A percentile compares a stretch with the other conserved stretches of the same genome.
Conservation (phyloP, 495 filamentous ascomycete genomes). For the Penicillium crystallinum region DNA sequence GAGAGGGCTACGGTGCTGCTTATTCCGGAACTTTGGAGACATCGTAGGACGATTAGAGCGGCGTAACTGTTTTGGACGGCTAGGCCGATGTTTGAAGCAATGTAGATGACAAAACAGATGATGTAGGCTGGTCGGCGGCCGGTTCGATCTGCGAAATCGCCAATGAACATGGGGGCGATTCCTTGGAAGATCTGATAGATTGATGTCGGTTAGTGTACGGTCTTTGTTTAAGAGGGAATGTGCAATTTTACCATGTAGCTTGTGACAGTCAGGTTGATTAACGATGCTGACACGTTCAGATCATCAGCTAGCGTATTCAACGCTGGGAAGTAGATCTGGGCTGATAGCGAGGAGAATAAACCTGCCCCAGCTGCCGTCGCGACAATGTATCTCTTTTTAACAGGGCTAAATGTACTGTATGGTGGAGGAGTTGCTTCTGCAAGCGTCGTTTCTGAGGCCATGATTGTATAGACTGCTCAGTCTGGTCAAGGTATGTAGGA, state of each 20-base stretch:
- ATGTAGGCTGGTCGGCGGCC: constrained; percentile 37
- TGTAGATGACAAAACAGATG: constrained; percentile 6
- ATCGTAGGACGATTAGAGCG: constrained; percentile 1
- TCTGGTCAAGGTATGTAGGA: too few species aligned
- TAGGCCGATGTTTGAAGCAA: background rate
- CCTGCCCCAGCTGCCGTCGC: too few species aligned
- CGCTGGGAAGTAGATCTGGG: constrained; percentile 17
- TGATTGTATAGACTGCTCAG: too few species aligned
- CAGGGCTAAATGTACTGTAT: too few species aligned
- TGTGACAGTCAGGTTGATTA: constrained; percentile 36
- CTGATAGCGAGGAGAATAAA: too few species aligned
- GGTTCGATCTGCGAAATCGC: constrained; percentile 30
- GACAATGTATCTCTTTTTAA: too few species aligned
- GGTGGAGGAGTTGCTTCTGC: too few species aligned
- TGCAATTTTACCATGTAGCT: constrained; percentile 21
- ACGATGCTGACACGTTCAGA: constrained; percentile 19
- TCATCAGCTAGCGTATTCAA: constrained; percentile 20
- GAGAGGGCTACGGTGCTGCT: constrained; percentile 17
- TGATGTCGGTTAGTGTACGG: too few species aligned
- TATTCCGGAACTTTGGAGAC: background rate
- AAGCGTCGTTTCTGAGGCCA: too few species aligned
- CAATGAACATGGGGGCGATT: constrained; percentile 37
- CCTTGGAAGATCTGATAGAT: constrained; percentile 34
- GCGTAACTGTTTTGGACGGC: background rate
- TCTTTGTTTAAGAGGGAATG: too few species aligned